Evolutionary conservation across 371 early-diverging fungal genomes (phyloP).

Genomic region (Syncephalastrum sp.): DNA sequence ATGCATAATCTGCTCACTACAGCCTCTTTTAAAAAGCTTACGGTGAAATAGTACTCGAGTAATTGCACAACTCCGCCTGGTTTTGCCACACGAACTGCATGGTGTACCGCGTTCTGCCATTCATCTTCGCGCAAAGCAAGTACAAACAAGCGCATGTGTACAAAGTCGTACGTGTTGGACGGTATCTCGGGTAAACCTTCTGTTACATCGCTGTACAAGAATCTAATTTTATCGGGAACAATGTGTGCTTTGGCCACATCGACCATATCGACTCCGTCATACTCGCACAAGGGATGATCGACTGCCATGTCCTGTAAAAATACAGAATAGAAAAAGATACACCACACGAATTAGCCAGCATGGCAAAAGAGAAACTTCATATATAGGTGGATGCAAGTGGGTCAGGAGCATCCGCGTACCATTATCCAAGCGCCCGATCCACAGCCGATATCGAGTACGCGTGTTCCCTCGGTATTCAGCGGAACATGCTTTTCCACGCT

Average conservation of each 20-base stretch:
- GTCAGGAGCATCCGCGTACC: slow-evolving; percentile 2
- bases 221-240: slow-evolving; percentile 41
- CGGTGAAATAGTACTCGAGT: slow-evolving; percentile 30
- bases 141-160: slow-evolving; percentile 47
- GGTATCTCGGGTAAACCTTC: slow-evolving; percentile 43
- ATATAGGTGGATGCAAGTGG: too few relatives aligned
- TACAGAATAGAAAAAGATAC: neutral
- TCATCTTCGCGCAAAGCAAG: slow-evolving; percentile 46
- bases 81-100: slow-evolving; percentile 35
- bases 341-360: too few relatives aligned
- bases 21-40: slow-evolving; percentile 6
- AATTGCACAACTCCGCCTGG: slow-evolving; percentile 48
- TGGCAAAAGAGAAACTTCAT: too few relatives aligned
- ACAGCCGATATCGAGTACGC: slow-evolving; percentile 16
- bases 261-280: slow-evolving; percentile 55
- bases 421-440: slow-evolving; percentile 20
- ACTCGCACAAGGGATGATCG: slow-evolving; percentile 53
- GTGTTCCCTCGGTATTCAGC: too few relatives aligned
- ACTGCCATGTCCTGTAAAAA: slow-evolving; percentile 32
- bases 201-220: slow-evolving; percentile 39
- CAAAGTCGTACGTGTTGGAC: slow-evolving; percentile 53
- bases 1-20: neutral
- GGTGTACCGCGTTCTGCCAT: slow-evolving; percentile 33
- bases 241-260: slow-evolving; percentile 51
- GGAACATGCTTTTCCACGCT: too few relatives aligned